These are phyloP conservation scores for Sugiyamaella sp. DNA, from an alignment of 1,139 yeast species.

Conservation along the genomic window DNA sequence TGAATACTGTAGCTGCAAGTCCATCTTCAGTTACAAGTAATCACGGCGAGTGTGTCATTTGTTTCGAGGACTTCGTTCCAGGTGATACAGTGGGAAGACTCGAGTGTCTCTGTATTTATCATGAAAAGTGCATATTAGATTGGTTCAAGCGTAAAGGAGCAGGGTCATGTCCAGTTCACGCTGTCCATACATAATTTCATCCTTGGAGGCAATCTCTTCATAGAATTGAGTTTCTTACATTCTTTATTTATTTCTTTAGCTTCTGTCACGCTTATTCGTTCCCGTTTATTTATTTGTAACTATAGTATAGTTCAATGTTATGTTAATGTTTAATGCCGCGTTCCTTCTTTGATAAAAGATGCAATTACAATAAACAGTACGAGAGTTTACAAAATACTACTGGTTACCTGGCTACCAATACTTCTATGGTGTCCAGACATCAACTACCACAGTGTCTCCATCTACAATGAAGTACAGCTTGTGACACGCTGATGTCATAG, in stretches of 20 bases:
- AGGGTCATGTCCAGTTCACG: conserved; percentile 86
- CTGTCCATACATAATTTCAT: conserved; percentile 42
- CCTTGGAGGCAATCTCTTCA: conserved; percentile 2
- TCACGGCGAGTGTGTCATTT: conserved; percentile 78
- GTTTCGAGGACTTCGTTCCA: conserved; percentile 82
- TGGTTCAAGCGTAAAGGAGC: conserved; percentile 89
- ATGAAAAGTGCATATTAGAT: conserved; percentile 81
- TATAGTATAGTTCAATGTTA: too few species aligned
- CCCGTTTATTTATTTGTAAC: conserved; percentile 2
- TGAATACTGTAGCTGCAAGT: not conserved
- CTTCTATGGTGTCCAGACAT: conserved; percentile 71
- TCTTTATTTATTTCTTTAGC: not conserved
- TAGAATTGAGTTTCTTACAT: not conserved
- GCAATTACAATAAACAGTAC: too few species aligned
- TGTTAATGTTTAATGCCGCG: too few species aligned
- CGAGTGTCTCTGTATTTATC: conserved; percentile 94
- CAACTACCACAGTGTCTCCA: conserved; percentile 53
- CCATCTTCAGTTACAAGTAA: conserved; percentile 22
- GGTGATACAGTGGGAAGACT: conserved; percentile 90
- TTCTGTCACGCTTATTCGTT: conserved; percentile 1
- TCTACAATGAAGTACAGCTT: conserved; percentile 60
- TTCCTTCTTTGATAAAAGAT: too few species aligned
- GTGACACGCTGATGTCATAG: conserved; percentile 68
- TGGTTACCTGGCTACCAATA: too few species aligned
- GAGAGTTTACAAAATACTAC: too few species aligned